A percentile compares a stretch with the other conserved stretches of the same genome.
Evolutionary conservation across 2,329 filamentous ascomycete species (phyloP).

Genomic region (Akanthomyces uredinophilus): DNA sequence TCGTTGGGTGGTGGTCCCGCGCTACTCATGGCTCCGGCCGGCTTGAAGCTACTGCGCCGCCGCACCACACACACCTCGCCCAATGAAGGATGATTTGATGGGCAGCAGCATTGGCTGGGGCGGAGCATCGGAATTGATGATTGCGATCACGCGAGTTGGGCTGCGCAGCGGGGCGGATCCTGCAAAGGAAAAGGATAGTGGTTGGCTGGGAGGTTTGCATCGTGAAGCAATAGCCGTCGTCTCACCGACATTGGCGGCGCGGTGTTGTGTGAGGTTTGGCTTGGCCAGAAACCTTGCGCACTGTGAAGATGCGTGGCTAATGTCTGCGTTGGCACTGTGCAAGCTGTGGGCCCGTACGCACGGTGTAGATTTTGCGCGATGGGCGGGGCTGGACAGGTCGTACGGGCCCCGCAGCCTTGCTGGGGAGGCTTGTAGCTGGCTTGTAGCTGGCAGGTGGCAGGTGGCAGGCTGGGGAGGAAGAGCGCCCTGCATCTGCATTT

Average conservation of each 20-base stretch:
- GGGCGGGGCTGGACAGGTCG: not conserved
- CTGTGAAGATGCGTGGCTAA: not conserved
- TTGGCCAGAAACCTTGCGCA: not conserved
- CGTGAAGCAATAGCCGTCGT: not conserved
- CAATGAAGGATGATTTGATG: not conserved
- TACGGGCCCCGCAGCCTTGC: not conserved
- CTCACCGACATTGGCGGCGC: slow-evolving; percentile 2
- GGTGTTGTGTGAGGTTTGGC: not conserved
- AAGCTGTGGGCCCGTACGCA: not conserved
- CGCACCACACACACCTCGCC: not conserved
- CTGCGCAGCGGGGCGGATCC: not conserved
- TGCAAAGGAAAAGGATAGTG: not conserved
- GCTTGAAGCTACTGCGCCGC: not conserved
- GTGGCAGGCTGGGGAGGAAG: too few relatives aligned
- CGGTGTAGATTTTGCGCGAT: slow-evolving; percentile 10
- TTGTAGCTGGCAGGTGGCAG: too few relatives aligned
- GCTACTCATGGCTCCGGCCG: not conserved
- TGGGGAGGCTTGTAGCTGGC: slow-evolving; percentile 1
- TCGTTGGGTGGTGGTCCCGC: not conserved
- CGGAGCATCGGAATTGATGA: slow-evolving; percentile 14
- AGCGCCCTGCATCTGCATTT: too few relatives aligned
- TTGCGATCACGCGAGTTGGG: slow-evolving; percentile 15
- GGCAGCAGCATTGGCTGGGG: not conserved
- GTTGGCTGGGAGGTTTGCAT: not conserved
- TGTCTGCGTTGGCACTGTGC: not conserved